Conservation (phyloP, 257 asterid genomes). For the Gardenia jasminoides region DNA sequence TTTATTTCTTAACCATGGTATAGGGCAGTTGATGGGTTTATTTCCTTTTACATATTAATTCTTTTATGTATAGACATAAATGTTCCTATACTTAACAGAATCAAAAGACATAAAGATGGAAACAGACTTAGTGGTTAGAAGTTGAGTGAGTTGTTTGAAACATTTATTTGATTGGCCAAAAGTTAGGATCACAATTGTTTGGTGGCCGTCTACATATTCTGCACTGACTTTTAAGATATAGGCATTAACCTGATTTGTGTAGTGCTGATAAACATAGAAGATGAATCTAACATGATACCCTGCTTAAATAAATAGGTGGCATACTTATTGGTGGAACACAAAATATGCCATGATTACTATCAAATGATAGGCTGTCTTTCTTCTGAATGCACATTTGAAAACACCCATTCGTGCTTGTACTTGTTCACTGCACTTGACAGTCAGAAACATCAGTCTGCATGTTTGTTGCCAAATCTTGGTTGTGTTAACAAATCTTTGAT, state of each 20-base stretch:
- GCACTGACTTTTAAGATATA: background rate
- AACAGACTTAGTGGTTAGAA: no score
- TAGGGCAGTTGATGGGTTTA: no score
- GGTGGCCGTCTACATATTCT: no score
- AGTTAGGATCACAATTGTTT: no score
- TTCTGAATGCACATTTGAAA: no score
- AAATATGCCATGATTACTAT: background rate
- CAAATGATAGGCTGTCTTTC: background rate
- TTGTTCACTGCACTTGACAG: background rate
- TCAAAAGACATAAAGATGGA: no score
- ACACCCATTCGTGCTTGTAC: background rate
- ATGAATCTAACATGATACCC: background rate
- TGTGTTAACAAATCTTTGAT: background rate
- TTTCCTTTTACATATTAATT: no score
- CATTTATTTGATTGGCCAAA: no score
- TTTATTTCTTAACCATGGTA: no score
- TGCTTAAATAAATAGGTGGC: background rate
- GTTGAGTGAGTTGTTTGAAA: no score
- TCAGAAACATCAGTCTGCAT: background rate
- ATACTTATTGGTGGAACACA: background rate
- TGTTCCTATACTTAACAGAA: no score
- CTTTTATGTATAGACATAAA: no score
- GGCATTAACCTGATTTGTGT: background rate
- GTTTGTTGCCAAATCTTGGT: background rate
- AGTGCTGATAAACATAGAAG: background rate